phyloP scores from a whole-genome alignment of 1,284 basidiomycete genomes.

The Phylloboletellus chloephorus region DNA sequence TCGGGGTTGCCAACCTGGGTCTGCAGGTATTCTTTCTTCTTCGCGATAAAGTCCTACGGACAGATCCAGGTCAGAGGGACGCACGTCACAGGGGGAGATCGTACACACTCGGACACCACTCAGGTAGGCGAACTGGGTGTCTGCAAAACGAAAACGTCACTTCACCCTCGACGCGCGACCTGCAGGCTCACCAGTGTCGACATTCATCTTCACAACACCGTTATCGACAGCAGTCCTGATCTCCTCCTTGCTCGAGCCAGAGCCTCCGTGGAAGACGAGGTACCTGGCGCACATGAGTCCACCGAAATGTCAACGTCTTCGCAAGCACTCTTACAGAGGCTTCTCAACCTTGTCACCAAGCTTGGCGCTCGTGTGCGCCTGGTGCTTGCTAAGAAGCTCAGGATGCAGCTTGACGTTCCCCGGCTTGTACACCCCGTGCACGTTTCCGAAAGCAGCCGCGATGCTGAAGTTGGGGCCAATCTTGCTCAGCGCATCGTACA shows the following conservation, averaged over 20 bases:
- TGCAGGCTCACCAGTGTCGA: conserved; percentile 65
- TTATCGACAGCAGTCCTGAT: conserved; percentile 88
- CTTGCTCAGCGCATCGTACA: conserved; percentile 77
- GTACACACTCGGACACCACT: conserved; percentile 71
- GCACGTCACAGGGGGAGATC: background rate
- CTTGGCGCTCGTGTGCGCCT: conserved; percentile 72
- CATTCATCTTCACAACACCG: conserved; percentile 98
- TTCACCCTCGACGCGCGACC: background rate
- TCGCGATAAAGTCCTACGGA: conserved; percentile 70
- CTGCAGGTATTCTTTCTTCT: conserved; percentile 82
- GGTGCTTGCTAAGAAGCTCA: conserved; percentile 90
- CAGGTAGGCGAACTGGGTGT: conserved; percentile 93
- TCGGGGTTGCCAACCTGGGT: conserved; percentile 94
- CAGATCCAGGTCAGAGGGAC: conserved; percentile 3
- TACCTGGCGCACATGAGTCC: conserved; percentile 47
- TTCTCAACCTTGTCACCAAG: conserved; percentile 62
- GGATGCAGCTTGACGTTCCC: conserved; percentile 87
- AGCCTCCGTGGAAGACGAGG: conserved; percentile 99
- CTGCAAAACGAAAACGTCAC: conserved; percentile 30
- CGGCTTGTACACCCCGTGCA: conserved; percentile 83
- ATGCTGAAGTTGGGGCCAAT: conserved; percentile 94
- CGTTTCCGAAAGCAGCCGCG: conserved; percentile 83
- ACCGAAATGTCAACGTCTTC: background rate
- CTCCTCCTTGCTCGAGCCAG: conserved; percentile 95
- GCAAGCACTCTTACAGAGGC: conserved; percentile 62